Conservation (phyloP, 805 yeast genomes). For the Saccharomyces paradoxus region DNA sequence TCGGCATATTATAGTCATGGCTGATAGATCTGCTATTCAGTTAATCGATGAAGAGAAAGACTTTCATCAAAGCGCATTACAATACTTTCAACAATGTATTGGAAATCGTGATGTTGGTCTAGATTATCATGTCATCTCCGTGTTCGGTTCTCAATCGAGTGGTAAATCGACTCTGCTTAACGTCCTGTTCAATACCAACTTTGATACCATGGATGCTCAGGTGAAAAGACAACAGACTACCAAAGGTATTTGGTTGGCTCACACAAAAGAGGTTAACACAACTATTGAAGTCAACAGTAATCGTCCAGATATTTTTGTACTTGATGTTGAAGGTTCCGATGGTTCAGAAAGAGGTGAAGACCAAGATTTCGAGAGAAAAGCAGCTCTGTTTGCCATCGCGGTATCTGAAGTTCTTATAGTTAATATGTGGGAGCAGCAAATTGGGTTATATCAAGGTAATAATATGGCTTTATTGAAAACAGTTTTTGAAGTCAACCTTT, state of each 20-base stretch:
- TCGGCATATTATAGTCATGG: background rate
- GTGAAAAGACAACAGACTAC: constrained; percentile 79
- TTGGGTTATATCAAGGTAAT: constrained; percentile 95
- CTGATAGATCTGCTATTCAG: constrained; percentile 34
- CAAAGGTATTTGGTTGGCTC: constrained; percentile 73
- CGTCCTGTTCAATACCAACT: constrained; percentile 73
- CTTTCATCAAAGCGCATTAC: constrained; percentile 30
- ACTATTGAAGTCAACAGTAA: constrained; percentile 9
- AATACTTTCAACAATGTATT: constrained; percentile 18
- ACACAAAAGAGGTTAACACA: constrained; percentile 37
- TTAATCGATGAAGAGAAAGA: constrained; percentile 45
- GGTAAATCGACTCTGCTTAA: constrained; percentile 92
- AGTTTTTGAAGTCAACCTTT: constrained; percentile 88
- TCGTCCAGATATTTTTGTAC: constrained; percentile 50
- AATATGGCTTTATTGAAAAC: constrained; percentile 93
- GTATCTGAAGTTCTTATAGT: constrained; percentile 86
- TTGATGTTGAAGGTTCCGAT: constrained; percentile 99
- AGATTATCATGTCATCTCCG: constrained; percentile 84
- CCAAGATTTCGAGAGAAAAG: constrained; percentile 94
- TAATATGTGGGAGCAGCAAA: constrained; percentile 95
- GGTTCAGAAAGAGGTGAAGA: constrained; percentile 97
- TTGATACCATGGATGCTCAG: constrained; percentile 88
- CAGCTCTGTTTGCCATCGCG: constrained; percentile 88
- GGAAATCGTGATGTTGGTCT: constrained; percentile 42
- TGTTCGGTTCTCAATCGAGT: constrained; percentile 94